Percentiles rank a stretch among this genome's conserved stretches.
phyloP scores from a whole-genome alignment of 495 filamentous ascomycete species.

The Penicillium simplicissimum region DNA sequence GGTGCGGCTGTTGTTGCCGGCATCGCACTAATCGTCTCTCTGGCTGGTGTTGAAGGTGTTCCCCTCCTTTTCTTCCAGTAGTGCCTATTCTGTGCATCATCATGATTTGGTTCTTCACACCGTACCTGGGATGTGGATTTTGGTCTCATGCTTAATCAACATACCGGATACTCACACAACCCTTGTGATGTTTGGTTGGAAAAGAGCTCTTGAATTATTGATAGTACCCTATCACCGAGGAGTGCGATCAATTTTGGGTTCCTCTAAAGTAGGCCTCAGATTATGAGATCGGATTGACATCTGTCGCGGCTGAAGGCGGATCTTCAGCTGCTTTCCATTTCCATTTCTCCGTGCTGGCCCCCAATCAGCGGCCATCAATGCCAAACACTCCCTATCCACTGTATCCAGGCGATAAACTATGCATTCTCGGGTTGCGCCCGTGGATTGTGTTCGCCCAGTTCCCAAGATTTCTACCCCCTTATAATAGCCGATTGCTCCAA shows the following conservation, averaged over 20 bases:
- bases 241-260: neutral
- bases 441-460: neutral
- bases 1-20: constrained; percentile 21
- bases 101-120: no score
- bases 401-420: neutral
- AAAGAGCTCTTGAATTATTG: no score
- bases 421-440: neutral
- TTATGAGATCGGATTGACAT: constrained; percentile 6
- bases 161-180: no score
- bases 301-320: constrained; percentile 5
- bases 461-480: neutral
- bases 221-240: neutral
- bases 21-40: neutral
- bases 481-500: neutral
- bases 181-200: no score
- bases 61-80: neutral
- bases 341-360: neutral
- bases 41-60: neutral
- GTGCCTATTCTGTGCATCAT: no score
- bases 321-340: neutral
- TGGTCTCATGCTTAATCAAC: no score
- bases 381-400: neutral
- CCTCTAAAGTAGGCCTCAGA: neutral
- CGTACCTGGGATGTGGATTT: no score
- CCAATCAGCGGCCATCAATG: neutral